Conservation (phyloP, 1,284 basidiomycete species). For the Cryptococcus neoformans region DNA sequence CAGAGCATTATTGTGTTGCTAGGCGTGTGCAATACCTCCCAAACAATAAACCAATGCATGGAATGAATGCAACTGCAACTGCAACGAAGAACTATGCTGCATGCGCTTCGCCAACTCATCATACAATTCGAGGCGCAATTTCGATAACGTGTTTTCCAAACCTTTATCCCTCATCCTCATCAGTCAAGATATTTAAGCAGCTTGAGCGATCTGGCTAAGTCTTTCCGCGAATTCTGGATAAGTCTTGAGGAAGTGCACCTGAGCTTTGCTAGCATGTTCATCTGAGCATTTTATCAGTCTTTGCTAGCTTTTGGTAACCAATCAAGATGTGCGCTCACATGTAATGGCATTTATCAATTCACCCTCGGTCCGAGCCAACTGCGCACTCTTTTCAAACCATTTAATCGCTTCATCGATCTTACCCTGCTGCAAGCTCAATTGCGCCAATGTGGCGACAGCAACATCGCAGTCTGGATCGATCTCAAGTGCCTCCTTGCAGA, state of each 20-base stretch:
- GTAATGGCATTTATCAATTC: conserved; percentile 88
- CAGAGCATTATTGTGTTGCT: too few species aligned
- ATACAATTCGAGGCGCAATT: too few species aligned
- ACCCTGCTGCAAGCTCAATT: conserved; percentile 88
- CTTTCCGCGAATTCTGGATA: conserved; percentile 72
- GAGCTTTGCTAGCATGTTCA: conserved; percentile 69
- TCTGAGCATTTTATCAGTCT: conserved; percentile 12
- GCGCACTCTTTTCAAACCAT: conserved; percentile 80
- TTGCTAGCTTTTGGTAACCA: not conserved
- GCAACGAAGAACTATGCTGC: too few species aligned
- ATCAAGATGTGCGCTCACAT: conserved; percentile 59
- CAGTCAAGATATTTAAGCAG: not conserved
- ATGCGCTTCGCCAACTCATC: too few species aligned
- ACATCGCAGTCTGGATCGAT: conserved; percentile 95
- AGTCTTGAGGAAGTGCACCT: conserved; percentile 73
- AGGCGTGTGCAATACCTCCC: too few species aligned
- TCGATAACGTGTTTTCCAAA: too few species aligned
- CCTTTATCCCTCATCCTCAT: too few species aligned
- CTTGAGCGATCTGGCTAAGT: conserved; percentile 49
- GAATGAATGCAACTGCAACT: too few species aligned
- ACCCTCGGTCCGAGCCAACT: conserved; percentile 85
- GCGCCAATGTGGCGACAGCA: conserved; percentile 92
- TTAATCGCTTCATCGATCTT: conserved; percentile 82
- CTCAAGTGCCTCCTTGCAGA: conserved; percentile 81
- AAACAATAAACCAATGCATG: too few species aligned